A percentile compares a stretch with the other conserved stretches of the same genome.
Evolutionary conservation across 2,329 filamentous ascomycete species (phyloP).

Genomic region (Bipolaris victoriae): DNA sequence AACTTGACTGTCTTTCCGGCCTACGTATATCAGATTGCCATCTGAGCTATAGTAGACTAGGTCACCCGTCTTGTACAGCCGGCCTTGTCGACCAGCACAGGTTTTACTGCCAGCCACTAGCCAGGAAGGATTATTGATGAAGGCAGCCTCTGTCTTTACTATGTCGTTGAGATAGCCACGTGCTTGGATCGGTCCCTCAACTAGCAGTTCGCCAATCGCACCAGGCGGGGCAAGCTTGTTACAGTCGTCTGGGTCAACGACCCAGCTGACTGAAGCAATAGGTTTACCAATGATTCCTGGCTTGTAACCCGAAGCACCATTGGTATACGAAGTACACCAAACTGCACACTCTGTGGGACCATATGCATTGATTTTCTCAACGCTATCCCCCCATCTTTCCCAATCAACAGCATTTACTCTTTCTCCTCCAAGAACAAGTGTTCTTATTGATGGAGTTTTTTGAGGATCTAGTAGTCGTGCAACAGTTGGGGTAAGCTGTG

Average conservation of each 20-base stretch:
- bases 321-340: neutral
- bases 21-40: no score
- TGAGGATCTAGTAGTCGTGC: neutral
- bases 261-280: conserved; percentile 38
- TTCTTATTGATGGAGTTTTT: neutral
- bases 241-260: conserved; percentile 27
- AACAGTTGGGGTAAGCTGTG: neutral
- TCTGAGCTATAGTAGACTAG: conserved; percentile 6
- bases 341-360: conserved; percentile 31
- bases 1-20: no score
- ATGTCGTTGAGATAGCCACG: conserved; percentile 29
- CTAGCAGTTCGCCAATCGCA: conserved; percentile 56
- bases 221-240: conserved; percentile 20
- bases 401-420: neutral
- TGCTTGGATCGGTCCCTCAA: conserved; percentile 59
- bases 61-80: conserved; percentile 8
- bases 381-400: neutral
- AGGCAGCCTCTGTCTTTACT: conserved; percentile 1
- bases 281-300: neutral
- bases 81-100: neutral
- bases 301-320: neutral
- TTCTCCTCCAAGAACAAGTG: neutral
- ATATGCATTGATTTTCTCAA: neutral
- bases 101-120: neutral
- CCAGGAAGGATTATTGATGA: neutral